Conservation (phyloP, 148 eudicot genomes). For the Silene conica region DNA sequence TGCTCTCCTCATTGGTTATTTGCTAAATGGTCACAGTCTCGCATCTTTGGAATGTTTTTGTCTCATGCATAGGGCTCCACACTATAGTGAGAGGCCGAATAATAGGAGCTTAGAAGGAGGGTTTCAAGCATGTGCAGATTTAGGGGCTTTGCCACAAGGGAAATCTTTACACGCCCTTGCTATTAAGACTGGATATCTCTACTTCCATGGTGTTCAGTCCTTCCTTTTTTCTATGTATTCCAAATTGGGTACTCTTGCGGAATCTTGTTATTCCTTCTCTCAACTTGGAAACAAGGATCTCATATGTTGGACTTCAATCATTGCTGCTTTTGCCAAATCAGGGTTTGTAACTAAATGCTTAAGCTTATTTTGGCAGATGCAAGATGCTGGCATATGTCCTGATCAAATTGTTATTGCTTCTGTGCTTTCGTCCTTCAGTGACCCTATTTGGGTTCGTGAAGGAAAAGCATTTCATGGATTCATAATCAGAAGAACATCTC, state of each 20-base stretch:
- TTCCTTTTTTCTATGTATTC: conserved; percentile 63
- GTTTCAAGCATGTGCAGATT: conserved; percentile 59
- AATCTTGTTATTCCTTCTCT: conserved; percentile 39
- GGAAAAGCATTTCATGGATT: conserved; percentile 65
- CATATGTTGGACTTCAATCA: conserved; percentile 57
- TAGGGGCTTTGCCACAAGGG: conserved; percentile 49
- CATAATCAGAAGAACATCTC: conserved; percentile 43
- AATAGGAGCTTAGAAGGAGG: conserved; percentile 70
- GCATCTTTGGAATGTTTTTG: conserved; percentile 50
- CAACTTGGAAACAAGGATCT: conserved; percentile 53
- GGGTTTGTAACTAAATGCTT: conserved; percentile 37
- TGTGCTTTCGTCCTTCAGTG: conserved; percentile 47
- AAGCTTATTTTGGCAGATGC: conserved; percentile 45
- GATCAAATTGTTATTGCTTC: conserved; percentile 59
- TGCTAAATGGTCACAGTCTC: conserved; percentile 57
- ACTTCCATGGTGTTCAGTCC: conserved; percentile 37
- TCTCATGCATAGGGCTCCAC: conserved; percentile 49
- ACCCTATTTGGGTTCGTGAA: conserved; percentile 33
- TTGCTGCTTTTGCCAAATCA: conserved; percentile 47
- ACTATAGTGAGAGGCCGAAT: conserved; percentile 46
- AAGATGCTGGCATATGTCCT: conserved; percentile 36
- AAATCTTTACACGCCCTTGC: conserved; percentile 57
- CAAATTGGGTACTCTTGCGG: conserved; percentile 46
- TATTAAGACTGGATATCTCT: conserved; percentile 46
- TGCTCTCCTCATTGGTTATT: conserved; percentile 61